Base-by-base conservation (phyloP, 2,329 filamentous ascomycete species). In the Fusarium sp. region DNA sequence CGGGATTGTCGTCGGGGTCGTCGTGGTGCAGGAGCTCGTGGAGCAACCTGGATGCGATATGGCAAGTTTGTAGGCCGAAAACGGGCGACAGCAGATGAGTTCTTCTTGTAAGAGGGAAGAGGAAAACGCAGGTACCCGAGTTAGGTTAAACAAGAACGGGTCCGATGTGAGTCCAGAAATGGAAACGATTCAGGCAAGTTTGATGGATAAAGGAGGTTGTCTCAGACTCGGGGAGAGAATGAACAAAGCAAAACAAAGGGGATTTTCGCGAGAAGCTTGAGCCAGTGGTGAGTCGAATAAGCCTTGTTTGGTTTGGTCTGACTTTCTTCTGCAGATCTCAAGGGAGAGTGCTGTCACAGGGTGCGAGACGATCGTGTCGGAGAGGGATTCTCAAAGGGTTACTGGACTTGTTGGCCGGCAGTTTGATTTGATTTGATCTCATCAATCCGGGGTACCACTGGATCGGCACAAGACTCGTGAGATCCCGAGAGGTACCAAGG, bases 81-180 rank as follows among this genome's bases (percentile, higher is more conserved):
- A 38, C 66, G 78, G 78, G 73, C 50, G 67, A 63, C 69, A 60
- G 72, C 78, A 81, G 78, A 56, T 66, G 59, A 69, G 62, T 55
- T 66, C 66, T 62, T 68, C 64, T 69, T 70, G 68, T 32, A 62
- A 47, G 24, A 70, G 28, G 70, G 64, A 66, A 61, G 58, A 74
- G 55, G 45, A 51, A 38, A 61, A 71, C 62, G 73, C 60, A 66
- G n/a, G 67, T 59, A 74, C 26, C 70, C 59, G 68, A 47, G 41
- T 50, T 47, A 59, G 48, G 41, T 63, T 41, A 60, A 63, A 62
- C 39, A 45, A 74, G 57, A 70, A 70, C 66, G 62, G 66, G 63
- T 70, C 69, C 65, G 57, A 51, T 61, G 59, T 45, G 45, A 67
- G 50, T 56, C 68, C 70, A 70, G 66, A 74, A 70, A 52, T 60